Percentiles rank a stretch among this genome's conserved stretches.
Conservation (phyloP, 495 filamentous ascomycete genomes). For the Lentithecium fluviatile region DNA sequence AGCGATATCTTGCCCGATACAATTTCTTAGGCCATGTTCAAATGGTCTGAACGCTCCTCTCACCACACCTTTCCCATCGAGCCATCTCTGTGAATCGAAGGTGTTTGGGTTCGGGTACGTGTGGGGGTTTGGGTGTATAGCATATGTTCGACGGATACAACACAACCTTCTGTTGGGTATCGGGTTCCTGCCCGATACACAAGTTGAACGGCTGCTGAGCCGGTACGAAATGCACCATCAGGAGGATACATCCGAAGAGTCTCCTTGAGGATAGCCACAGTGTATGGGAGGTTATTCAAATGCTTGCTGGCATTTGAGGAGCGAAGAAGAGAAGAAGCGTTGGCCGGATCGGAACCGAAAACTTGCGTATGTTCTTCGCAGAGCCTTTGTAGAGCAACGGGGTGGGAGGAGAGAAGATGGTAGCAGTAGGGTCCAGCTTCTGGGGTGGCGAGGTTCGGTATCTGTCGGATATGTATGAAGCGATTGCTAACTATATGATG, state of each 20-base stretch:
- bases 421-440: slow-evolving; percentile 38
- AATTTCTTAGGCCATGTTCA: slow-evolving; percentile 41
- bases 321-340: slow-evolving; percentile 9
- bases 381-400: slow-evolving; percentile 27
- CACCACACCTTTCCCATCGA: slow-evolving; percentile 24
- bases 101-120: background rate
- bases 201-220: background rate
- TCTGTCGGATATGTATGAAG: background rate
- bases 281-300: slow-evolving; percentile 11
- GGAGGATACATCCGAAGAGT: slow-evolving; percentile 13
- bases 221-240: background rate
- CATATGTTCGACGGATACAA: slow-evolving; percentile 1
- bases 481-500: background rate
- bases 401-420: slow-evolving; percentile 50
- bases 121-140: slow-evolving; percentile 5
- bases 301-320: background rate
- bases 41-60: slow-evolving; percentile 33
- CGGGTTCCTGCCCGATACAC: background rate
- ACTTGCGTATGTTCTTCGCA: slow-evolving; percentile 1
- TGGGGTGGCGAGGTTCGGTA: background rate
- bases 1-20: slow-evolving; percentile 46
- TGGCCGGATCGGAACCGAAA: slow-evolving; percentile 4
- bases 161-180: slow-evolving; percentile 10
- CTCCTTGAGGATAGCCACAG: slow-evolving; percentile 9
- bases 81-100: slow-evolving; percentile 5